Evolutionary conservation across 345 rosid species (phyloP), one percentile per base, ranked within the genome.

Genomic region (Ceriops tagal): DNA sequence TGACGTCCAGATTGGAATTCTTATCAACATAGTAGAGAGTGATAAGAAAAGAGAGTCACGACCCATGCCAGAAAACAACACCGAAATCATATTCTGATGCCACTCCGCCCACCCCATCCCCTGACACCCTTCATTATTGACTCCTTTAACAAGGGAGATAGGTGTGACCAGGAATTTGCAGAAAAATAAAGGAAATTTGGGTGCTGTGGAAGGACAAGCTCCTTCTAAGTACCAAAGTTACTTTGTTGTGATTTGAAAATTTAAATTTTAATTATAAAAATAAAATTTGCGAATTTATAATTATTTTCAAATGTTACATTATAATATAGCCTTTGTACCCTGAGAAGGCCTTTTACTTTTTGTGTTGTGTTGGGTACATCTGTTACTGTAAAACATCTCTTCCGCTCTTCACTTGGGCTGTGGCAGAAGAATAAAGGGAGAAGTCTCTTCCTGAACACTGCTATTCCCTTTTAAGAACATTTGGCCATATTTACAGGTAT

Each of bases 381-480:
- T 43, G 11, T 28, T 10, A 47, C 20, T 58, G 65, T 55, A 22
- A 27, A 66, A 43, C 66, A 64, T 22, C 69, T 67, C 52, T 13
- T 32, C 70, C 66, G 43, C 7, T 70, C 58, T 62, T 65, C 63
- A 43, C 58, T 61, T 64, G 27, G 35, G 18, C 53, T 57, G 69
- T 71, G 75, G 68, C 69, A 75, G 74, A 78, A 80, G 85, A 84
- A 78, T 75, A 80, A 80, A 77, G 77, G 46, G 65, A 76, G 81
- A 81, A 74, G 9, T 78, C 77, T 75, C 83, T 81, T 81, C 75
- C 13, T 58, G 8, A 73, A 75, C 79, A 77, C 73, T 67, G 68
- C 64, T 43, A 79, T 77, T 46, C 75, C 64, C 66, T 73, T 61
- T 69, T 43, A 43, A 43, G 15, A 59, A 71, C 71, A 46, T 52